Percentiles rank a stretch among this genome's conserved stretches.
phyloP scores from a whole-genome alignment of 306 rosid species.

The Rubus parviflorus region DNA sequence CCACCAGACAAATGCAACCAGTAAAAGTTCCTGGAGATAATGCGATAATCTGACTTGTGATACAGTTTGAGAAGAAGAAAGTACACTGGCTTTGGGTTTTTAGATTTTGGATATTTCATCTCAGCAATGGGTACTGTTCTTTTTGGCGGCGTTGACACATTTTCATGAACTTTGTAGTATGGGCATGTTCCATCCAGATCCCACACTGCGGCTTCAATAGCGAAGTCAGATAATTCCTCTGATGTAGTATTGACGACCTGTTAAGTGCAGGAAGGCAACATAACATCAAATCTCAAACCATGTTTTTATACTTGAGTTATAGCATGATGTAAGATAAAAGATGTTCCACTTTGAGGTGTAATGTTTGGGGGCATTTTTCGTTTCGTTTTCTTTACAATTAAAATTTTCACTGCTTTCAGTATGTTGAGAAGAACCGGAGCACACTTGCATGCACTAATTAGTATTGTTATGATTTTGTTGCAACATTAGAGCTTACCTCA shows the following conservation, averaged over 20 bases:
- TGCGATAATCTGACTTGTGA: slow-evolving; percentile 48
- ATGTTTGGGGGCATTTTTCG: background rate
- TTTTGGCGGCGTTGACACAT: slow-evolving; percentile 61
- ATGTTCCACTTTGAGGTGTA: background rate
- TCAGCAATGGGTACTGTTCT: slow-evolving; percentile 56
- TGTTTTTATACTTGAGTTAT: background rate
- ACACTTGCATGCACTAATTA: background rate
- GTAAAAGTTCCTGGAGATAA: slow-evolving; percentile 83
- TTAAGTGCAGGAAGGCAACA: slow-evolving; percentile 35
- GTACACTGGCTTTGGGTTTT: slow-evolving; percentile 70
- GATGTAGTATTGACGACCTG: slow-evolving; percentile 91
- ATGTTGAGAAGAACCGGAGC: background rate
- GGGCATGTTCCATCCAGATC: slow-evolving; percentile 86
- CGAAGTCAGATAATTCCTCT: slow-evolving; percentile 57
- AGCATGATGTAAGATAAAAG: background rate
- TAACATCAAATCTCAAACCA: slow-evolving; percentile 22
- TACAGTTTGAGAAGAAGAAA: slow-evolving; percentile 96
- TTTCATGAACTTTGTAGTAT: slow-evolving; percentile 55
- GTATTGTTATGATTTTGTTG: background rate
- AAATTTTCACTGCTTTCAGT: background rate
- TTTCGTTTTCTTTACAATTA: background rate
- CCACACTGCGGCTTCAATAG: slow-evolving; percentile 88
- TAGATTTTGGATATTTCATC: slow-evolving; percentile 79
- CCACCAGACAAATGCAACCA: slow-evolving; percentile 85
- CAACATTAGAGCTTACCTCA: slow-evolving; percentile 46